Evolutionary conservation across 1,284 basidiomycete species (phyloP).

Genomic region (Papiliotrema laurentii): DNA sequence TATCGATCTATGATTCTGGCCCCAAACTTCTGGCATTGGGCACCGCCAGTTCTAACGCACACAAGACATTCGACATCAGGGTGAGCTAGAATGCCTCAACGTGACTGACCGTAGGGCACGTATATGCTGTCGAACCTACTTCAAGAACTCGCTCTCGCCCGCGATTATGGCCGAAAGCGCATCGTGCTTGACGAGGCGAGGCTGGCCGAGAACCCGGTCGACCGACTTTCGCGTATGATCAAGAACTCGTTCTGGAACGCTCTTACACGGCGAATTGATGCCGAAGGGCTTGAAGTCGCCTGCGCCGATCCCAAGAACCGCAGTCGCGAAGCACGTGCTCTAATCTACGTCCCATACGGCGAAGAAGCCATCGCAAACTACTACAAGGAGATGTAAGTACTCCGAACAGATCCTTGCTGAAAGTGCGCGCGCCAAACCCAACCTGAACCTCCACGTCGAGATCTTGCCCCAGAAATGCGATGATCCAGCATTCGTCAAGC

Average conservation of each 20-base stretch:
- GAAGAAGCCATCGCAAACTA: conserved; percentile 93
- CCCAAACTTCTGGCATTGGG: conserved; percentile 95
- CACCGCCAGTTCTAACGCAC: conserved; percentile 94
- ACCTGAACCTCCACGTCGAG: conserved; percentile 86
- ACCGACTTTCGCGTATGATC: conserved; percentile 96
- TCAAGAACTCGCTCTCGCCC: conserved; percentile 95
- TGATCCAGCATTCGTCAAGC: conserved; percentile 84
- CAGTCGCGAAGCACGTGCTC: conserved; percentile 74
- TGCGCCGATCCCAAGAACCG: conserved; percentile 96
- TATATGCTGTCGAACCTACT: conserved; percentile 99
- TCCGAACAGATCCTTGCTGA: conserved; percentile 2
- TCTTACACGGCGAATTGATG: conserved; percentile 92
- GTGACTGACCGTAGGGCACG: conserved; percentile 61
- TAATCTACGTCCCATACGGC: conserved; percentile 89
- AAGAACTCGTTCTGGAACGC: conserved; percentile 98
- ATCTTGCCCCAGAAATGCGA: conserved; percentile 79
- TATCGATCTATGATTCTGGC: conserved; percentile 92
- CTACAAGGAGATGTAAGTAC: conserved; percentile 57
- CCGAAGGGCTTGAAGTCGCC: conserved; percentile 92
- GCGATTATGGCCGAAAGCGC: conserved; percentile 88
- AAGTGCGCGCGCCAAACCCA: conserved; percentile 63
- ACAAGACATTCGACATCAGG: conserved; percentile 92
- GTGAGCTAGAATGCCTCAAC: conserved; percentile 52
- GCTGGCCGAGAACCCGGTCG: conserved; percentile 93
- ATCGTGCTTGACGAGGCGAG: conserved; percentile 97